These are phyloP conservation scores for Vitis hybrid DNA, from an alignment of 177 flowering plant species.

Conservation along the genomic window DNA sequence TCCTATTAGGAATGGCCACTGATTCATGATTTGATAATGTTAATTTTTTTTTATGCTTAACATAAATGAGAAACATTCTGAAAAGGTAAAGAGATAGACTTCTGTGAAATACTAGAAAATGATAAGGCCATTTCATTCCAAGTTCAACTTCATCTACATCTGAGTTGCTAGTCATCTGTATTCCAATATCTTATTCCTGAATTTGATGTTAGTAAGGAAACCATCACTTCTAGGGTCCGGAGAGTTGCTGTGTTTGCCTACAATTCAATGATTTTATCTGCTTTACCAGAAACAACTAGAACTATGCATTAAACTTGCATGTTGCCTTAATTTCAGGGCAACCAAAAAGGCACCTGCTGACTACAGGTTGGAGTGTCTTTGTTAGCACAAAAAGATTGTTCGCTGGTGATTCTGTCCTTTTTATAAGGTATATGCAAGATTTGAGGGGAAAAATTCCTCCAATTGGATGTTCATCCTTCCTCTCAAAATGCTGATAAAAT, in stretches of 20 bases:
- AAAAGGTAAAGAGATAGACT: background rate
- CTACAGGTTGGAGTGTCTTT: constrained; percentile 97
- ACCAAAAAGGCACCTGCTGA: constrained; percentile 88
- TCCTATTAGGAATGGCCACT: background rate
- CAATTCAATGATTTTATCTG: background rate
- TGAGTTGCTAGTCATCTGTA: background rate
- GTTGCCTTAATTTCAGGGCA: constrained; percentile 55
- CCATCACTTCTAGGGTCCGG: background rate
- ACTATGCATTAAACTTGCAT: background rate
- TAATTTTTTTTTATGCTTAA: background rate
- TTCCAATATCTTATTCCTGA: background rate
- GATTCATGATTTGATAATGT: background rate
- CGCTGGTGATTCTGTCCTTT: constrained; percentile 91
- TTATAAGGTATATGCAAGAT: constrained; percentile 58
- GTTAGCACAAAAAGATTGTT: constrained; percentile 86
- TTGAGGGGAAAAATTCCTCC: background rate
- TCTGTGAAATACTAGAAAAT: background rate
- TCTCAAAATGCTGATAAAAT: constrained; percentile 7
- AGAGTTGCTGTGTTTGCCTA: no score
- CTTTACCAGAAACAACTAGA: background rate
- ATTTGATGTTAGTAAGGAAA: background rate
- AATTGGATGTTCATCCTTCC: background rate
- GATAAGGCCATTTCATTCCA: background rate
- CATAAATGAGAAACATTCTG: background rate
- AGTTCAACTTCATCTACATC: background rate